Conservation (phyloP, 257 asterid genomes). For the Solanum medicagineum region DNA sequence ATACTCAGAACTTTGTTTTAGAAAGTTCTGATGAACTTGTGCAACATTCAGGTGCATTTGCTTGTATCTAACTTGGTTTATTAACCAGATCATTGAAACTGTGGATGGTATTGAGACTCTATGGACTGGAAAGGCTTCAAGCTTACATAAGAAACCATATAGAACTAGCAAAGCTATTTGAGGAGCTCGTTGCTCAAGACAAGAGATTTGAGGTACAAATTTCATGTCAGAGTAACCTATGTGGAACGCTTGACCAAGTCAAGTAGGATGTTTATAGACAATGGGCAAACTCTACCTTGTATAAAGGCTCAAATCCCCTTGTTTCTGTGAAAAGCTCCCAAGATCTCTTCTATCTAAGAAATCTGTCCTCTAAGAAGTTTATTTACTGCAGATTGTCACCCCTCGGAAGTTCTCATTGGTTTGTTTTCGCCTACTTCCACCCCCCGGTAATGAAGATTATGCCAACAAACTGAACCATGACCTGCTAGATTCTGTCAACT, state of each 20-base stretch:
- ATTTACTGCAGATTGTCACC: slow-evolving; percentile 46
- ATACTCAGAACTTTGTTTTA: not conserved
- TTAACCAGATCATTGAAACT: slow-evolving; percentile 74
- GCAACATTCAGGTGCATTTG: not conserved
- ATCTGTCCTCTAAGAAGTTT: not conserved
- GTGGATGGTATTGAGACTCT: slow-evolving; percentile 92
- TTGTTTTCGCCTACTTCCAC: slow-evolving; percentile 62
- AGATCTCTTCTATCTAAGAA: not conserved
- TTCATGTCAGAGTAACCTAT: not conserved
- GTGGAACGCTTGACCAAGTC: not conserved
- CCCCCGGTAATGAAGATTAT: slow-evolving; percentile 20
- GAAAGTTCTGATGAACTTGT: not conserved
- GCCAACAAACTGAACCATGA: slow-evolving; percentile 51
- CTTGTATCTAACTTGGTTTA: not conserved
- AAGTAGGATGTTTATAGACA: not conserved
- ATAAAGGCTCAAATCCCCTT: not conserved
- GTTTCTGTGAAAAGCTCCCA: not conserved
- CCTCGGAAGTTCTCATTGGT: slow-evolving; percentile 71
- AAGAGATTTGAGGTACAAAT: slow-evolving; percentile 77
- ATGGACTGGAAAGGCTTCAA: slow-evolving; percentile 81
- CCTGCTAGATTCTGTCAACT: slow-evolving; percentile 64
- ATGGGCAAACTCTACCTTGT: not conserved
- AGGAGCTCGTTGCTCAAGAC: slow-evolving; percentile 62
- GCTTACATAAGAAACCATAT: slow-evolving; percentile 77
- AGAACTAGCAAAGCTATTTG: slow-evolving; percentile 59